A percentile compares a stretch with the other conserved stretches of the same genome.
phyloP scores from a whole-genome alignment of 176 grass and related monocot genomes.

The Triticum turgidum region DNA sequence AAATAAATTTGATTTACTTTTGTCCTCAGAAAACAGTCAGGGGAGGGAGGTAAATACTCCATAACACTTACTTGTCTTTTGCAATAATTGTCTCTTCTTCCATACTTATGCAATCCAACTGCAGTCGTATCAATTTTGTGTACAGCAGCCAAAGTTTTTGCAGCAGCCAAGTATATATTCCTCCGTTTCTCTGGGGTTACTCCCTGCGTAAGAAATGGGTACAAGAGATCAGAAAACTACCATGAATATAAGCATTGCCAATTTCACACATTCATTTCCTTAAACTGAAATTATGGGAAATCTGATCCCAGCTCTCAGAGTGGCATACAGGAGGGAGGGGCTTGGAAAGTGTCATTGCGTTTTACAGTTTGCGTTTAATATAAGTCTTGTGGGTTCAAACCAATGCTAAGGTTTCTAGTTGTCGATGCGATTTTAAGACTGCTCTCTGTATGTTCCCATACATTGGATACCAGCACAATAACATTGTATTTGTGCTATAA shows the following conservation, averaged over 20 bases:
- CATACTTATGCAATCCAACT: slow-evolving; percentile 82
- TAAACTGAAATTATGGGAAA: neutral
- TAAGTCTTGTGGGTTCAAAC: neutral
- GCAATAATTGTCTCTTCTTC: slow-evolving; percentile 93
- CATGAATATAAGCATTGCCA: neutral
- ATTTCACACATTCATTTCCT: neutral
- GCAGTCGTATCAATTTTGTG: slow-evolving; percentile 71
- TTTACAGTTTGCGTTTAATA: slow-evolving; percentile 7
- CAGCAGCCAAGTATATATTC: slow-evolving; percentile 62
- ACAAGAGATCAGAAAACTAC: neutral
- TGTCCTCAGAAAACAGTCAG: neutral
- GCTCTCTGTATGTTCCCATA: neutral
- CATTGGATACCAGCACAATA: neutral
- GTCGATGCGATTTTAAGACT: neutral
- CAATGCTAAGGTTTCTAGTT: slow-evolving; percentile 1
- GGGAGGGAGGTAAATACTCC: neutral
- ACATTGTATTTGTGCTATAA: neutral
- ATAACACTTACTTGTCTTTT: slow-evolving; percentile 75
- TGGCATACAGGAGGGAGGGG: neutral
- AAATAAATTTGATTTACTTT: neutral
- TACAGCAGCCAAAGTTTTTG: slow-evolving; percentile 67
- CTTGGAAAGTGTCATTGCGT: neutral
- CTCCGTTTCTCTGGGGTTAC: slow-evolving; percentile 57
- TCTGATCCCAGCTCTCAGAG: neutral
- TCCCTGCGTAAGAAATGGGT: slow-evolving; percentile 39